Evolutionary conservation across 1,139 yeast genomes (phyloP), one percentile per base, ranked within the genome.

Genomic region (Meyerozyma elateridarum): DNA sequence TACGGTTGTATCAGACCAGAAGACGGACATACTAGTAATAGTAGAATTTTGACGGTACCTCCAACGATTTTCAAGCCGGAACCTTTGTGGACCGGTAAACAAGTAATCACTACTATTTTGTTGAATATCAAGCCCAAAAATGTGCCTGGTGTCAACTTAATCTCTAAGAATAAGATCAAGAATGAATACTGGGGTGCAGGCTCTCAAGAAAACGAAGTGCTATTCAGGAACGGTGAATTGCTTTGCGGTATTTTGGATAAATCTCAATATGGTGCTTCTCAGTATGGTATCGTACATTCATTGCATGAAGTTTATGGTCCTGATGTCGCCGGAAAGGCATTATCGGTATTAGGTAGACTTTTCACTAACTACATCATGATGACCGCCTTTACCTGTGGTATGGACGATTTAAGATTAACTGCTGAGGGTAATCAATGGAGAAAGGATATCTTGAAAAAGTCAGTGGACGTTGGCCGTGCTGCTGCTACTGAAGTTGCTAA

Each of bases 31-130:
- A 81, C 95, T 21, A 70, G 79, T 40, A 38, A 41, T 9, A 56
- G 76, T 27, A 76, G 78, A 47, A 73, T 93, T 29, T 54, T 79
- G 11, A 88, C 97, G 20, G 72, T 93, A 29, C 93, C 96, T 4
- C 98, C 99, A 25, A 78, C 98, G 2, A 62, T 93, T 31, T 58
- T 76, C 54, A 89, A 89, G 57, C 99, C 99, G 4, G 70, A 70
- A 38, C 87, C 89, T 22, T 59, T 91, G 54, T 93, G 98, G 98
- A 91, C 98, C n/a, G 99, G 99, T 58, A 93, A 93, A 57, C 99
- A 93, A 66, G 76, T 93, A 31, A 88, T 91, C 42, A 78, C 95
- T 15, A 88, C 98, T n/a, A 79, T 91, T 29, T 59, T 84, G 49
- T 68, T 85, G 39, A 91, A 91, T 56, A 84, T 91, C 45, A 85